Evolutionary conservation across 2,329 filamentous ascomycete species (phyloP), one percentile per base, ranked within the genome.

Genomic region (Epichloe baconii): DNA sequence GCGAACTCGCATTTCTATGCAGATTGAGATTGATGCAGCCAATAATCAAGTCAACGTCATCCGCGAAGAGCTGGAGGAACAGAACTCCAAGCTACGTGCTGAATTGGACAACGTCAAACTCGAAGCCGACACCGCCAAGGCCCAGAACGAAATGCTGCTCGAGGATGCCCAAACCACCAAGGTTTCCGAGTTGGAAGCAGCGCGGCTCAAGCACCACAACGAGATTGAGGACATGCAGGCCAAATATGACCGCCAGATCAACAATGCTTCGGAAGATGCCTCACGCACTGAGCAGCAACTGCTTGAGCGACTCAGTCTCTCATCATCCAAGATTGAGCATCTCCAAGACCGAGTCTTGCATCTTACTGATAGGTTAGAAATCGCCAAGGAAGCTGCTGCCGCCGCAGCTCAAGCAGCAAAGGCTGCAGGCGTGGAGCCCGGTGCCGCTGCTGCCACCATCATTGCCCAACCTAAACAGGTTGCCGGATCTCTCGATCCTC

Each of bases 291-390:
- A 95, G 66, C 77, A 83, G 55, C 85, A 90, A 64, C 78, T 94
- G 43, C 77, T 85, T 46, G 88, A 96, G 62, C 83, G 86, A 26
- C 77, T 97, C 51, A 83, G 80, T 56, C 76, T 97, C 52, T 87
- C 88, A 0, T 81, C 90, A 8, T 87, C 88, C 52, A 95, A 91
- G 74, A 80, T 85, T 4, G 82, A 89, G 59, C 86, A 94, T 64
- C 79, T 94, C 21, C 85, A 94, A 64, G 90, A 96, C 60, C 88
- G 87, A 59, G 79, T 96, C 26, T 69, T 78, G 4, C 86, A 94
- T 59, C 75, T 97, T 1, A 88, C 96, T 65, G 90, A 96, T 66
- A 91, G 89, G 66, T 78, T 98, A 15, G 85, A 94, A 59, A 86
- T 97, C 58, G 85, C 91, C 23, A 90, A 90, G 64, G 82, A 89